phyloP scores from a whole-genome alignment of 768 basidiomycete species.

The Tulasnella sp. region DNA sequence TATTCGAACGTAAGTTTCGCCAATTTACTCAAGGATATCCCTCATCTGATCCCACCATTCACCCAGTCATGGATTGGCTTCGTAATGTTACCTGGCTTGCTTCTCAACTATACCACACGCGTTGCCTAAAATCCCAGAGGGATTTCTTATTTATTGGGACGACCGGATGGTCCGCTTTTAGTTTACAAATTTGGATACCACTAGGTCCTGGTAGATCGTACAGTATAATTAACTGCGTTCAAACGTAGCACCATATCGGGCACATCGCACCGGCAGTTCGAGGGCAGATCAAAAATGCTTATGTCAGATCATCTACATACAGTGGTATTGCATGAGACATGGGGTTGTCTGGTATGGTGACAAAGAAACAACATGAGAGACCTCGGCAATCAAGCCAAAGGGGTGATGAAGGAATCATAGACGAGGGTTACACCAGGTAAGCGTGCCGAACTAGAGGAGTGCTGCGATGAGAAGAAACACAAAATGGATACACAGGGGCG shows the following conservation, averaged over 20 bases:
- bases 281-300: neutral
- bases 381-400: neutral
- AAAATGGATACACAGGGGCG: neutral
- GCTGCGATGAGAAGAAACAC: neutral
- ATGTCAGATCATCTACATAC: neutral
- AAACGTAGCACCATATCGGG: neutral
- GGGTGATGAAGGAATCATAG: neutral
- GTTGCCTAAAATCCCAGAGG: neutral
- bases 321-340: neutral
- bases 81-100: slow-evolving; percentile 10
- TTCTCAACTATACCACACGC: neutral
- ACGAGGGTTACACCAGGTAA: neutral
- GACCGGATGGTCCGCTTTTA: neutral
- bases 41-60: neutral
- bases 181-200: neutral
- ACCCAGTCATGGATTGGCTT: slow-evolving; percentile 12
- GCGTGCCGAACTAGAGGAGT: neutral
- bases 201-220: neutral
- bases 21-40: neutral
- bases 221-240: neutral
- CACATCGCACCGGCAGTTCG: neutral
- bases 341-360: neutral
- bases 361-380: neutral
- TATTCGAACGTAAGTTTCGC: slow-evolving; percentile 8
- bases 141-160: neutral